A percentile compares a stretch with the other conserved stretches of the same genome.
Conservation (phyloP, 2,329 filamentous ascomycete species). For the Exophiala mesophila region DNA sequence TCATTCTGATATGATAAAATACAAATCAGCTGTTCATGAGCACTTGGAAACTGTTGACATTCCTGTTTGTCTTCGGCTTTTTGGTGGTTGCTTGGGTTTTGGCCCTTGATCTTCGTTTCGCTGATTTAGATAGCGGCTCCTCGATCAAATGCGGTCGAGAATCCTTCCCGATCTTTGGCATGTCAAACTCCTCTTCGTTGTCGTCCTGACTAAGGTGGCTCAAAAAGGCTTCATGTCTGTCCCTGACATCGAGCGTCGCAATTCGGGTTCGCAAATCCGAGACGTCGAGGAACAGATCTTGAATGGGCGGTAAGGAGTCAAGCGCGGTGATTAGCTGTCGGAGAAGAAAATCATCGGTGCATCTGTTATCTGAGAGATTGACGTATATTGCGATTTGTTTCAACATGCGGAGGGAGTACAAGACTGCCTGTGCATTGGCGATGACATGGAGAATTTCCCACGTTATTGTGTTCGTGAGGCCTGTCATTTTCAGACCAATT, state of each 20-base stretch:
- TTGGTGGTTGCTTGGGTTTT: too few relatives aligned
- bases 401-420: conserved; percentile 60
- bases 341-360: neutral
- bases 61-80: too few relatives aligned
- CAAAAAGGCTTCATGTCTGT: neutral
- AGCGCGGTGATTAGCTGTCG: conserved; percentile 1
- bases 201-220: too few relatives aligned
- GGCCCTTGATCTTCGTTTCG: too few relatives aligned
- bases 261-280: conserved; percentile 7
- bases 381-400: conserved; percentile 36
- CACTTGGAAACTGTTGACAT: too few relatives aligned
- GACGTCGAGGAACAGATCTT: conserved; percentile 20
- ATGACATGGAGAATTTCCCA: conserved; percentile 60
- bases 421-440: conserved; percentile 55
- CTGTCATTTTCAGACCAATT: conserved; percentile 6
- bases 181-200: too few relatives aligned
- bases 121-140: too few relatives aligned
- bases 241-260: conserved; percentile 1
- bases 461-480: conserved; percentile 25
- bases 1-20: too few relatives aligned
- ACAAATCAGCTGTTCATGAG: too few relatives aligned
- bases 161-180: too few relatives aligned
- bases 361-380: neutral
- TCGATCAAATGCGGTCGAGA: too few relatives aligned
- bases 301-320: conserved; percentile 15